Evolutionary conservation across 2,329 filamentous ascomycete genomes (phyloP).

Genomic region (Penicillium sp.): DNA sequence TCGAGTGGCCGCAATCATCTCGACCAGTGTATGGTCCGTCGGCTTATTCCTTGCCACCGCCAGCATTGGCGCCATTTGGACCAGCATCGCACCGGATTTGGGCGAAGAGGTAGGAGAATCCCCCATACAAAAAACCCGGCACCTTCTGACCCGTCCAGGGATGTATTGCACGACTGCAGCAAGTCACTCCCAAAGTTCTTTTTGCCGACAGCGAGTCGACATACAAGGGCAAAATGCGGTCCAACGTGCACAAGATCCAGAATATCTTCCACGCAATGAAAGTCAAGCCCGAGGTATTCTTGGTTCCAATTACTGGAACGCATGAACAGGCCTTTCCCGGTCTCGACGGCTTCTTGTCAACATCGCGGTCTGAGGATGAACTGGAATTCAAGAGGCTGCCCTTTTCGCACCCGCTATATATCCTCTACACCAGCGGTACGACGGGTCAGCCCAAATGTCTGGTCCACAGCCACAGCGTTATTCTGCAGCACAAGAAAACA

Average conservation of each 20-base stretch:
- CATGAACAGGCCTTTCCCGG: constrained; percentile 22
- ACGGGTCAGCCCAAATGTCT: constrained; percentile 48
- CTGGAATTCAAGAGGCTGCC: constrained; percentile 40
- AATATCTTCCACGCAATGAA: constrained; percentile 31
- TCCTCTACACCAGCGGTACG: constrained; percentile 46
- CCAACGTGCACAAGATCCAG: constrained; percentile 32
- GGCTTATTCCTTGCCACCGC: constrained; percentile 44
- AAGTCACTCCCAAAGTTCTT: constrained; percentile 41
- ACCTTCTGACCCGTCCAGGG: constrained; percentile 12
- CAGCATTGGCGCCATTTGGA: constrained; percentile 46
- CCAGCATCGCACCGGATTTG: constrained; percentile 46
- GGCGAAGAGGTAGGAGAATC: constrained; percentile 31
- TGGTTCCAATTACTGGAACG: constrained; percentile 17
- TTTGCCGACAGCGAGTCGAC: constrained; percentile 43
- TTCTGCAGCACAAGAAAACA: constrained; percentile 47
- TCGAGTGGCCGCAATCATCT: constrained; percentile 36
- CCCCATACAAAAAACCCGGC: not conserved
- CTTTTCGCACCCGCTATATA: constrained; percentile 45
- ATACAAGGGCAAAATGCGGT: constrained; percentile 40
- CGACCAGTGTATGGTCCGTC: constrained; percentile 44
- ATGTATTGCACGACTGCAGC: constrained; percentile 38
- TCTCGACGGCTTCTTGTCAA: constrained; percentile 20
- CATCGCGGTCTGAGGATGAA: constrained; percentile 19
- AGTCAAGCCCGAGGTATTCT: constrained; percentile 19
- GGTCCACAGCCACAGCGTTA: constrained; percentile 45